Evolutionary conservation across 2,329 filamentous ascomycete species (phyloP).

Genomic region (Hypomyces rosellus): DNA sequence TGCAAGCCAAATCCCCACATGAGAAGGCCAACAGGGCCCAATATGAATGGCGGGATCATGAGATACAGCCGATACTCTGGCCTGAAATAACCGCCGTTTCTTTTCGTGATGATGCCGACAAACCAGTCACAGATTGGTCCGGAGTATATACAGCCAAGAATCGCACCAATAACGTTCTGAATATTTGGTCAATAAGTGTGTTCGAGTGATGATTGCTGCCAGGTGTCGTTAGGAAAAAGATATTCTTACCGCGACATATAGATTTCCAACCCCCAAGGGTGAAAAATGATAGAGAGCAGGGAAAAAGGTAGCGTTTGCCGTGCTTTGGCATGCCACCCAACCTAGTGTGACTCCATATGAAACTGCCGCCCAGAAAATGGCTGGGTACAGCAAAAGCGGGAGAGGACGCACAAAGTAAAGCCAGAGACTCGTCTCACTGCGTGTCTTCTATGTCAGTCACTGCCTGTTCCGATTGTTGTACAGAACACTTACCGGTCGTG

Average conservation of each 20-base stretch:
- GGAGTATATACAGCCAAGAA: constrained; percentile 1
- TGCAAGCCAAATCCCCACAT: constrained; percentile 3
- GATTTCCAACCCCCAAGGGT: not conserved
- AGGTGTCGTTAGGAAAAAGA: not conserved
- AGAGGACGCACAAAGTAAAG: not conserved
- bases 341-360: constrained; percentile 2
- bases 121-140: not conserved
- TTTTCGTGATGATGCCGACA: not conserved
- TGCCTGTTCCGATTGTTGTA: not conserved
- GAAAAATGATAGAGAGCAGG: not conserved
- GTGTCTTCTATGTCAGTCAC: not conserved
- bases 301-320: not conserved
- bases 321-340: not conserved
- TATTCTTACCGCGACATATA: not conserved
- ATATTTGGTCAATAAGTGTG: not conserved
- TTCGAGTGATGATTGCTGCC: not conserved
- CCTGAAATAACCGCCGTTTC: not conserved
- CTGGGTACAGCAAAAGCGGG: not conserved
- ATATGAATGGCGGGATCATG: not conserved
- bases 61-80: constrained; percentile 3
- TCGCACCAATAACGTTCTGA: not conserved
- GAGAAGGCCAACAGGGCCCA: constrained; percentile 1
- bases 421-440: constrained; percentile 1
- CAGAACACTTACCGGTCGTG: not conserved
- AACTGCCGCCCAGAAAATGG: not conserved